Evolutionary conservation across 495 filamentous ascomycete genomes (phyloP).

Genomic region (Podospora pseudopauciseta): DNA sequence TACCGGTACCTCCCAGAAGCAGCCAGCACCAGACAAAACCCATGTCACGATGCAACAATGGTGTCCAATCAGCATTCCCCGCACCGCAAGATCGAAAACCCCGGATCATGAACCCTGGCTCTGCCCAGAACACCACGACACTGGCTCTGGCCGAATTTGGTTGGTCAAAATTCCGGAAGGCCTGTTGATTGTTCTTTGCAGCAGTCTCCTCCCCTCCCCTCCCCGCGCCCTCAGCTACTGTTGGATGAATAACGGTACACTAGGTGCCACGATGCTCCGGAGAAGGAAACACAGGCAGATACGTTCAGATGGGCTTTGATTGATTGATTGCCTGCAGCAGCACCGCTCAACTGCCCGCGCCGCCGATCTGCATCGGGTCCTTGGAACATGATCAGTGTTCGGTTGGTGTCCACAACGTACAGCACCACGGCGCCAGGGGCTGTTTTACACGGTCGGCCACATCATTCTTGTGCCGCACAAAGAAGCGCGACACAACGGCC

Average conservation of each 20-base stretch:
- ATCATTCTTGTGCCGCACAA: constrained; percentile 4
- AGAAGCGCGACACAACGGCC: constrained; percentile 7
- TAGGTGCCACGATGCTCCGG: neutral
- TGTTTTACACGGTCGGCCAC: neutral
- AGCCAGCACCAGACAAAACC: constrained; percentile 16
- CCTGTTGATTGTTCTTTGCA: neutral
- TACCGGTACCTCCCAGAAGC: constrained; percentile 29
- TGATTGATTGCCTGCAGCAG: constrained; percentile 11
- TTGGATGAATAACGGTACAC: neutral
- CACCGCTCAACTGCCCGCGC: constrained; percentile 6
- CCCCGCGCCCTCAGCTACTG: neutral
- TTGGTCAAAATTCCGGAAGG: constrained; percentile 11
- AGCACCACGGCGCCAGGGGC: neutral
- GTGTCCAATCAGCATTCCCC: constrained; percentile 4
- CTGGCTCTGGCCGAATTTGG: constrained; percentile 11
- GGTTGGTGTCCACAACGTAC: neutral
- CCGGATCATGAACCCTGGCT: neutral
- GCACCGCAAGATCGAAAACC: neutral
- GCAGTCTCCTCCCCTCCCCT: neutral
- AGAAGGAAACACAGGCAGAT: neutral
- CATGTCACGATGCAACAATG: constrained; percentile 21
- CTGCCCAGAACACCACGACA: constrained; percentile 29
- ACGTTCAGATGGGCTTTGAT: neutral
- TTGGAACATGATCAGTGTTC: neutral
- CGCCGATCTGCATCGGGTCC: constrained; percentile 6